These are phyloP conservation scores for Ophiocordyceps unilateralis DNA, from an alignment of 2,329 filamentous ascomycete species.

Conservation along the genomic window DNA sequence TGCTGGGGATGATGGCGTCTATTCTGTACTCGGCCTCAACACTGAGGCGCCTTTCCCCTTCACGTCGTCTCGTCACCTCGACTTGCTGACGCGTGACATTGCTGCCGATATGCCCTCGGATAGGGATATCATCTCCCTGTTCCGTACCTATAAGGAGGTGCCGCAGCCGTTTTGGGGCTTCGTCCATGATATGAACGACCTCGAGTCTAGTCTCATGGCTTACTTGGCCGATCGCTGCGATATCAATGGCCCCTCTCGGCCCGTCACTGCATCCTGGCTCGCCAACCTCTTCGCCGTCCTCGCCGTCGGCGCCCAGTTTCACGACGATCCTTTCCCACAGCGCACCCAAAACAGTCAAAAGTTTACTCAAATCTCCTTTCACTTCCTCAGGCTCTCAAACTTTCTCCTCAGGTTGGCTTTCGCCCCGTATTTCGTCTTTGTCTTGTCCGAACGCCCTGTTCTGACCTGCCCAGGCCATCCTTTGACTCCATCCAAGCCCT, in stretches of 20 bases:
- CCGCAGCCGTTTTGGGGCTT: conserved; percentile 53
- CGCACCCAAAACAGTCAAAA: conserved; percentile 41
- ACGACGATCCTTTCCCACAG: conserved; percentile 45
- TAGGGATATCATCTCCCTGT: conserved; percentile 45
- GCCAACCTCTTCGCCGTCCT: conserved; percentile 48
- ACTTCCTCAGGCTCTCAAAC: conserved; percentile 46
- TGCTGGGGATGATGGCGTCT: conserved; percentile 35
- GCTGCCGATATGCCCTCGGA: conserved; percentile 44
- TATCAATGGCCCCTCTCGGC: conserved; percentile 25
- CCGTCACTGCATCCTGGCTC: conserved; percentile 47
- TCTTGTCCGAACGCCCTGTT: no score
- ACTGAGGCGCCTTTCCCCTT: conserved; percentile 49
- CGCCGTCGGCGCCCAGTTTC: conserved; percentile 48
- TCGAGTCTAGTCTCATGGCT: conserved; percentile 46
- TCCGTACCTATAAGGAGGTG: conserved; percentile 49
- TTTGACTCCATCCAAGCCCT: conserved; percentile 49
- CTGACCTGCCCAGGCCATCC: conserved; percentile 43
- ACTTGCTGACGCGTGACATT: conserved; percentile 42
- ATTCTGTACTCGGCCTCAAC: conserved; percentile 48
- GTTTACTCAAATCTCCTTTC: conserved; percentile 47
- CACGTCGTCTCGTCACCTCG: conserved; percentile 46
- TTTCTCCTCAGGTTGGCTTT: conserved; percentile 36
- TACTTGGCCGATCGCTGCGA: conserved; percentile 44
- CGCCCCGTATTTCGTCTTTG: not conserved
- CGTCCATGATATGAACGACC: conserved; percentile 47